Evolutionary conservation across 2,329 filamentous ascomycete species (phyloP), one percentile per base, ranked within the genome.

Genomic region (Nothopassalora personata): DNA sequence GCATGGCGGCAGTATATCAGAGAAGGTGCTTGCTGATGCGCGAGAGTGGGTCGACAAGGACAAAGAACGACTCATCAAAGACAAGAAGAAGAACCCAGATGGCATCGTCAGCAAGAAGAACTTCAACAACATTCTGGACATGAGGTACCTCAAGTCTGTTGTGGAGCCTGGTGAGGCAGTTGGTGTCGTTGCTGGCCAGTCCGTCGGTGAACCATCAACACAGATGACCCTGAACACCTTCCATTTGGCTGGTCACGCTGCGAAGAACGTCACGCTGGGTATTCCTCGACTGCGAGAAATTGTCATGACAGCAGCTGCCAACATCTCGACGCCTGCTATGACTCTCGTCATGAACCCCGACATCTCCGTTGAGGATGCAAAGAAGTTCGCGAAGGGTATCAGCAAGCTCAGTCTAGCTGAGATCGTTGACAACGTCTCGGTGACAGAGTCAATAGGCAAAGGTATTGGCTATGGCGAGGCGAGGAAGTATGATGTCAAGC

Each of bases 151-250:
- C 66, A 88, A 88, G 67, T 96, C 92, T 1, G 82, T 97, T 8
- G 89, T 97, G 27, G 93, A 99, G 68, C 91, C 94, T 30, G 94
- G 94, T 49, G 95, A 99, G 77, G 93, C 94, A 28, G 92, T 99
- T 28, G 94, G 94, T 66, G 95, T 99, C 63, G 90, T 99, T 60
- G 95, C 95, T 53, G 92, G 92, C 9, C 94, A 99, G 76, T 97
- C 93, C 33, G 87, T 99, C 46, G 94, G 94, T 72, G 95, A 99
- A 72, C 94, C 95, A 8, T 97, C 92, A 2, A 99, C 94, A 10
- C 94, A 99, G 75, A 99, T 99, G 95, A 99, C 95, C 7, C 80
- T 99, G 57, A 99, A 99, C 77, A 99, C 95, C 30, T 99, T 99
- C 84, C 94, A 99, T 83, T 90, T 99, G 84, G 94, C 94, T 75